Conservation (phyloP, 257 asterid species). For the Penstemon newberryi region DNA sequence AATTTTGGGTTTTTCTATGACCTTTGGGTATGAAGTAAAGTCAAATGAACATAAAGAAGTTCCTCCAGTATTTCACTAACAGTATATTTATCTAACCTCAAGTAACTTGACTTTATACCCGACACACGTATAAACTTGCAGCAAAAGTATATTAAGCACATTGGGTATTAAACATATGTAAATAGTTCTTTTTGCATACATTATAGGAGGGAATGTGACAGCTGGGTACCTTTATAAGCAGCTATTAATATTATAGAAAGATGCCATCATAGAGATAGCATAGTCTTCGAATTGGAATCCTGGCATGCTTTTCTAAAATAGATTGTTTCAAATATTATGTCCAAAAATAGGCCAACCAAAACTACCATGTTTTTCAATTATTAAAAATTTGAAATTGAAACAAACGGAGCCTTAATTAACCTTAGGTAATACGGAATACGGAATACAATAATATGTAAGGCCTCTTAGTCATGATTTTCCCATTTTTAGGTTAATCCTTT, state of each 20-base stretch:
- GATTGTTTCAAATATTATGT: not conserved
- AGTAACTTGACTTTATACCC: conserved; percentile 24
- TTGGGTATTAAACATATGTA: conserved; percentile 21
- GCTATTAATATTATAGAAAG: conserved; percentile 21
- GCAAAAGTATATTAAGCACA: conserved; percentile 30
- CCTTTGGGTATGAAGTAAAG: conserved; percentile 20
- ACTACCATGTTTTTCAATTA: no score
- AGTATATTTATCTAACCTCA: not conserved
- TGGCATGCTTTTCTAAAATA: not conserved
- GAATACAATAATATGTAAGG: no score
- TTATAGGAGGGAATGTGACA: conserved; percentile 32
- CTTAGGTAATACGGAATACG: no score
- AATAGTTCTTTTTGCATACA: conserved; percentile 19
- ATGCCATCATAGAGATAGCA: not conserved
- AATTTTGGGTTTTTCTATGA: conserved; percentile 17
- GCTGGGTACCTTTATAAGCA: conserved; percentile 30
- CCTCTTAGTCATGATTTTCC: no score
- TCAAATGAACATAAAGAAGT: conserved; percentile 21
- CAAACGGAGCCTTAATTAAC: no score
- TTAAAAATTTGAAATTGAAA: no score
- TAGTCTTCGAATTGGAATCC: no score
- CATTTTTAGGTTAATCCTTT: no score
- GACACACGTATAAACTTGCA: conserved; percentile 17
- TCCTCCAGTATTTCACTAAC: not conserved
- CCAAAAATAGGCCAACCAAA: no score